Evolutionary conservation across 2,329 filamentous ascomycete species (phyloP), one percentile per base, ranked within the genome.

Genomic region (Xylaria sp.): DNA sequence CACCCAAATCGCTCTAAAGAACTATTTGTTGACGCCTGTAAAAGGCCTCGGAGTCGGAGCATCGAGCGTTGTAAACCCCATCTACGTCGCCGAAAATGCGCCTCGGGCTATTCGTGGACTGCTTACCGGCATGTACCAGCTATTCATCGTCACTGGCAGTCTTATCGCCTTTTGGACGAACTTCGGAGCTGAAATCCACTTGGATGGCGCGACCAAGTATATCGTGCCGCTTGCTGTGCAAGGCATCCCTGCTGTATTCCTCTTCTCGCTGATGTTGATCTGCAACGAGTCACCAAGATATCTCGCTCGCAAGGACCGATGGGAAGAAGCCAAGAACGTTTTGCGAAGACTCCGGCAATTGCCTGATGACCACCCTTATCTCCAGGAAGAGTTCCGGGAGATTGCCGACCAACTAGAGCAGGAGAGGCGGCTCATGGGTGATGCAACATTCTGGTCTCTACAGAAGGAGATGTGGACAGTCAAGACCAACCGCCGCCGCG

Each of bases 241-340:
- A 76, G 86, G 84, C 23, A 81, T 92, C 1, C 89, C 90, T 0
- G 88, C 89, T 3, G 72, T 88, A 5, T 78, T 90, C 28, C 83
- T 91, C 3, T 83, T 89, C 68, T 60, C 80, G 48, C 84, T 86
- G 72, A 91, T 91, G 86, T 75, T 87, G 2, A 78, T 90, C 55
- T 89, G 87, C 81, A 85, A 87, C 73, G 89, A 91, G 73, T 90
- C 87, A 0, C 89, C 89, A 3, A 83, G 89, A 55, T 91, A 87
- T 82, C 83, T 91, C 3, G 89, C 89, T 23, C 88, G 88, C 66
- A 83, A 86, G 74, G 88, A 91, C 74, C 83, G 84, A 52, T 90
- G 88, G 88, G 89, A 91, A 70, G 84, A 89, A 63, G 86, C 89
- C 15, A 85, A 84, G 52, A 65, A 60, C 0, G 84, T 87, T 1